These are phyloP conservation scores for Pythium vanterpoolii DNA, from an alignment of 352 stramenopile genomes.

Conservation along the genomic window DNA sequence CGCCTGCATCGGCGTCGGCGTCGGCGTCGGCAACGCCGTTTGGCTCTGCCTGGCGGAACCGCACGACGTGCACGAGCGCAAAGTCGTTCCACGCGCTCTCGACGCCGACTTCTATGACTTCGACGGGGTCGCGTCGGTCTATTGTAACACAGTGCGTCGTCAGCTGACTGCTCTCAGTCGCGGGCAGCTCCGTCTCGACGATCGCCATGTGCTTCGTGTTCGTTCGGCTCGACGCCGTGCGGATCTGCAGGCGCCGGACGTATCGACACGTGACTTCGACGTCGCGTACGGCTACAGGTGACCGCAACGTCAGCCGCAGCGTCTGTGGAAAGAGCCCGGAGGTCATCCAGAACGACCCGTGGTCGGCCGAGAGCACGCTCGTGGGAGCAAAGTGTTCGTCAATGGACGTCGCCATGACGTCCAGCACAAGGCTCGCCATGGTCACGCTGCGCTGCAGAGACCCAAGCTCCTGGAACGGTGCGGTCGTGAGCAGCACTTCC, in stretches of 20 bases:
- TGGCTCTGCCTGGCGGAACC: slow-evolving; percentile 21
- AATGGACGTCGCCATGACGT: slow-evolving; percentile 68
- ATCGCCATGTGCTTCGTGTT: slow-evolving; percentile 27
- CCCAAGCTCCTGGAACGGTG: slow-evolving; percentile 8
- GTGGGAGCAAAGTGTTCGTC: slow-evolving; percentile 41
- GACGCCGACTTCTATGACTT: slow-evolving; percentile 68
- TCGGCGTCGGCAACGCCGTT: background rate
- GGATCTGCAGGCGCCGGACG: slow-evolving; percentile 56
- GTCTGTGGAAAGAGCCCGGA: slow-evolving; percentile 74
- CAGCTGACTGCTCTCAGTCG: slow-evolving; percentile 40
- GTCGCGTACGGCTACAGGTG: slow-evolving; percentile 46
- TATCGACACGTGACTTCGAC: slow-evolving; percentile 74
- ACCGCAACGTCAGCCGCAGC: slow-evolving; percentile 53
- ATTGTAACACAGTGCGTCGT: slow-evolving; percentile 54
- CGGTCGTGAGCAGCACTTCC: slow-evolving; percentile 46
- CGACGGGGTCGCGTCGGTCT: slow-evolving; percentile 18
- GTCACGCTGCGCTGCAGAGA: slow-evolving; percentile 25
- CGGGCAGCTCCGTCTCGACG: slow-evolving; percentile 34
- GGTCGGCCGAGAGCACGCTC: slow-evolving; percentile 55
- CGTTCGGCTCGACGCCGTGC: slow-evolving; percentile 35
- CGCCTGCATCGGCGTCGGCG: background rate
- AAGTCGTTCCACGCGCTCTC: slow-evolving; percentile 68
- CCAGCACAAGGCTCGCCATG: slow-evolving; percentile 36
- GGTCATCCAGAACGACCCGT: slow-evolving; percentile 62
- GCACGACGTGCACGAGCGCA: slow-evolving; percentile 63